phyloP scores from a whole-genome alignment of 2,329 filamentous ascomycete genomes.

The Sodiomyces alkalinus region DNA sequence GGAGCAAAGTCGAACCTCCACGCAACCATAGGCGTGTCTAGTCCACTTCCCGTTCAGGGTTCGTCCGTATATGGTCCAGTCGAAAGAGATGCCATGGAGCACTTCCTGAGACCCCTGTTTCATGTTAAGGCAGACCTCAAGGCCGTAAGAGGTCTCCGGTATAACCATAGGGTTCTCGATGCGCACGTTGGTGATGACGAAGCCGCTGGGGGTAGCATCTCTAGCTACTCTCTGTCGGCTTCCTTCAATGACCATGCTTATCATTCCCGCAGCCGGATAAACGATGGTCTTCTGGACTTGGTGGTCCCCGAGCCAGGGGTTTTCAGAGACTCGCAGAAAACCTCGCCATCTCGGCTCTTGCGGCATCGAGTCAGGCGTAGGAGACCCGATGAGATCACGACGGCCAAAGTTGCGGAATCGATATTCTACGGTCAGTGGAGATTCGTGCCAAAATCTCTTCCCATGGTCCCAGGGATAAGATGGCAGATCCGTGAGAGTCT shows the following conservation, averaged over 20 bases:
- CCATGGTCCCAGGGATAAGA: constrained; percentile 39
- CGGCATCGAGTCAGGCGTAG: constrained; percentile 25
- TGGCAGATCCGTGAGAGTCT: constrained; percentile 28
- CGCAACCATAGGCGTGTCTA: constrained; percentile 5
- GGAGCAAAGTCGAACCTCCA: neutral
- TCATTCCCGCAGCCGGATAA: constrained; percentile 35
- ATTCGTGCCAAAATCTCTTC: constrained; percentile 37
- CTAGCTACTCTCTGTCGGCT: constrained; percentile 21
- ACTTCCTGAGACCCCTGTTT: constrained; percentile 11
- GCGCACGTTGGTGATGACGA: constrained; percentile 27
- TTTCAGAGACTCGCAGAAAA: constrained; percentile 30
- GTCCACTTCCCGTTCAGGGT: constrained; percentile 15
- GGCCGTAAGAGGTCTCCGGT: constrained; percentile 26
- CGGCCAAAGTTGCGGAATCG: constrained; percentile 28
- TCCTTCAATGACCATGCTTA: constrained; percentile 32
- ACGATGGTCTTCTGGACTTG: constrained; percentile 32
- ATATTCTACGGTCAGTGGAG: constrained; percentile 25
- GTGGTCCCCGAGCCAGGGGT: constrained; percentile 37
- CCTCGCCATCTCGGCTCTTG: constrained; percentile 33
- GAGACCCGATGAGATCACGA: constrained; percentile 35
- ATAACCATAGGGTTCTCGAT: constrained; percentile 37
- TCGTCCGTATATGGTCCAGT: constrained; percentile 31
- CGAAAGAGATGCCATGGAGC: constrained; percentile 10
- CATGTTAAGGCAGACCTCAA: constrained; percentile 34
- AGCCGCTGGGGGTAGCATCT: constrained; percentile 16